Evolutionary conservation across 2,329 filamentous ascomycete genomes (phyloP).

Genomic region (Colletotrichum trifolii): DNA sequence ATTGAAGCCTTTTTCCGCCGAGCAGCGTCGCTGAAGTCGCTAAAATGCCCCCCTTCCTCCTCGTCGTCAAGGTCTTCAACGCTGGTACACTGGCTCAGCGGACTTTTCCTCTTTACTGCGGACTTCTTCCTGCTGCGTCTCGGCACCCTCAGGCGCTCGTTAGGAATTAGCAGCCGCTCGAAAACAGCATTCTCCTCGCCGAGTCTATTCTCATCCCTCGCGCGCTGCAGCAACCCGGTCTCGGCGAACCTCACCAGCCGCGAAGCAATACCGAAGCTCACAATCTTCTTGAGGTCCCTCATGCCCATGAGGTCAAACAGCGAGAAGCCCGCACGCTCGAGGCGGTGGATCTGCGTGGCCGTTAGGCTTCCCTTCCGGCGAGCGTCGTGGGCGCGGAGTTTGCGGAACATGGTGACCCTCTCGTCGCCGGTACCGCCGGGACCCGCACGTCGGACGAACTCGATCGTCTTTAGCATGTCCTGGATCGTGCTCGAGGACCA

Average conservation of each 20-base stretch:
- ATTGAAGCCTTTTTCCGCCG: no score
- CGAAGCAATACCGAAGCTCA: neutral
- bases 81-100: no score
- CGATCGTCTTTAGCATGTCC: conserved; percentile 26
- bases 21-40: no score
- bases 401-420: conserved; percentile 23
- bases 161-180: neutral
- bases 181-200: conserved; percentile 2
- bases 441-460: neutral
- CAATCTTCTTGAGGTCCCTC: conserved; percentile 16
- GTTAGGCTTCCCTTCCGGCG: conserved; percentile 10
- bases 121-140: no score
- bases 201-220: neutral
- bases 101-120: no score
- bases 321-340: conserved; percentile 9
- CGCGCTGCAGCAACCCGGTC: conserved; percentile 5
- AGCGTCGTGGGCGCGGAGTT: conserved; percentile 11
- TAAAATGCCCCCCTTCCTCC: no score
- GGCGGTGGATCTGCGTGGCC: conserved; percentile 8
- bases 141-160: no score
- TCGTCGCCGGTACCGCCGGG: neutral
- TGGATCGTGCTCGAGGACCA: conserved; percentile 21
- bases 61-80: no score
- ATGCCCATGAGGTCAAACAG: conserved; percentile 21
- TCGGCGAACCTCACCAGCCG: conserved; percentile 15